Percentiles rank a stretch among this genome's conserved stretches.
Conservation (phyloP, 2,329 filamentous ascomycete species). For the Diplodia scrobiculata region DNA sequence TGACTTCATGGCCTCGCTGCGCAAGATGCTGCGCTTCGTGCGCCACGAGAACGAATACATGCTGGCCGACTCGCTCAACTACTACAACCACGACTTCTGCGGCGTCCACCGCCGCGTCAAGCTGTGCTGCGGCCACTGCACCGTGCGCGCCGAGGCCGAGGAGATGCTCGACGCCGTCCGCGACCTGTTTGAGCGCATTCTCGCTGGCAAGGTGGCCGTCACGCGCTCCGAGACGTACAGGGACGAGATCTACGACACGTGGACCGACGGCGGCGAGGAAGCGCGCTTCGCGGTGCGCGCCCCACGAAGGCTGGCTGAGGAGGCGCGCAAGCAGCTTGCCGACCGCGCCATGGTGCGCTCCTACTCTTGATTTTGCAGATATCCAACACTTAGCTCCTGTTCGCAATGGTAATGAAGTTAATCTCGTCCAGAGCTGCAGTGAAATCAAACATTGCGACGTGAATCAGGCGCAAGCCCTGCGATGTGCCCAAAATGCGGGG, state of each 20-base stretch:
- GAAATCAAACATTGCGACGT: not conserved
- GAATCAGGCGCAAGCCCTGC: not conserved
- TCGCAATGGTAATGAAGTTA: not conserved
- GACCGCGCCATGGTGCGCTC: constrained; percentile 11
- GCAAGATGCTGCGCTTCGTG: constrained; percentile 62
- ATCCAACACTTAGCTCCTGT: not conserved
- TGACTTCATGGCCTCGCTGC: constrained; percentile 83
- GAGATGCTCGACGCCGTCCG: constrained; percentile 43
- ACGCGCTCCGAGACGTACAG: constrained; percentile 35
- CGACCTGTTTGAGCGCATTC: constrained; percentile 40
- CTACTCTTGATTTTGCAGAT: constrained; percentile 6
- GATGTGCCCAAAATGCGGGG: constrained; percentile 4
- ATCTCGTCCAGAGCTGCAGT: not conserved
- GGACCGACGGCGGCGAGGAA: constrained; percentile 40
- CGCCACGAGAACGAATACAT: constrained; percentile 27
- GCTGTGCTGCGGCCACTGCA: constrained; percentile 46
- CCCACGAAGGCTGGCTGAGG: constrained; percentile 41
- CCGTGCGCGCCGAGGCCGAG: constrained; percentile 43
- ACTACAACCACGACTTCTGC: constrained; percentile 34
- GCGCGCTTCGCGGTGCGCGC: constrained; percentile 43
- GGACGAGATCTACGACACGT: constrained; percentile 43
- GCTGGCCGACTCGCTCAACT: constrained; percentile 27
- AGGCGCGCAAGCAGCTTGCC: constrained; percentile 32
- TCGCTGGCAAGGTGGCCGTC: constrained; percentile 42
- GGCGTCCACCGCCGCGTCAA: constrained; percentile 34